Conservation (phyloP, 805 yeast species). For the Candida lessepsii region DNA sequence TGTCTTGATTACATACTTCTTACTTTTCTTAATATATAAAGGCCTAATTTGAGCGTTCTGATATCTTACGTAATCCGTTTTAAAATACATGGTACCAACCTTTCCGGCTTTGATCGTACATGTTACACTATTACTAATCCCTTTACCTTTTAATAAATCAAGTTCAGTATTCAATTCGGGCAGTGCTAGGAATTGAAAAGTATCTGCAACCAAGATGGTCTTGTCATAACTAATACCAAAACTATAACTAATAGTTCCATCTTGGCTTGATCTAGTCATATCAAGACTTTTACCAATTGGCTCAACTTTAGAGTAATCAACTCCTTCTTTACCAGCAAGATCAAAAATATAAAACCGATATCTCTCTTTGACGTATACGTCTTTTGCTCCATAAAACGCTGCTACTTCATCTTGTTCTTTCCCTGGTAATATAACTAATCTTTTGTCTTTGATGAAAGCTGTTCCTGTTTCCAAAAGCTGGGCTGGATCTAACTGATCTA, state of each 20-base stretch:
- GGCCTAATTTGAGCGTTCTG: background rate
- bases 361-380: background rate
- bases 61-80: conserved; percentile 1
- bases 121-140: conserved; percentile 3
- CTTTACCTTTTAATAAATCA: conserved; percentile 6
- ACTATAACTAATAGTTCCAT: conserved; percentile 16
- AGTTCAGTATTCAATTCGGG: conserved; percentile 5
- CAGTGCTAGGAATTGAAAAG: background rate
- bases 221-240: conserved; percentile 15
- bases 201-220: conserved; percentile 27
- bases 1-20: background rate
- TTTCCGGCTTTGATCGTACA: conserved; percentile 9
- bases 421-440: conserved; percentile 7
- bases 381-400: conserved; percentile 6
- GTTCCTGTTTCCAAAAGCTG: conserved; percentile 4
- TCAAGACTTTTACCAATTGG: conserved; percentile 9
- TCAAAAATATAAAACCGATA: conserved; percentile 6
- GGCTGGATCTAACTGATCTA: conserved; percentile 4
- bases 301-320: conserved; percentile 5
- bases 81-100: conserved; percentile 7
- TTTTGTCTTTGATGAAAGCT: conserved; percentile 3
- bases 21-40: conserved; percentile 1
- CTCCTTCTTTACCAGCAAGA: background rate
- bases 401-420: conserved; percentile 8
- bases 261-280: conserved; percentile 6